Base-by-base conservation (phyloP, 306 rosid species). In the Prunus padus region DNA sequence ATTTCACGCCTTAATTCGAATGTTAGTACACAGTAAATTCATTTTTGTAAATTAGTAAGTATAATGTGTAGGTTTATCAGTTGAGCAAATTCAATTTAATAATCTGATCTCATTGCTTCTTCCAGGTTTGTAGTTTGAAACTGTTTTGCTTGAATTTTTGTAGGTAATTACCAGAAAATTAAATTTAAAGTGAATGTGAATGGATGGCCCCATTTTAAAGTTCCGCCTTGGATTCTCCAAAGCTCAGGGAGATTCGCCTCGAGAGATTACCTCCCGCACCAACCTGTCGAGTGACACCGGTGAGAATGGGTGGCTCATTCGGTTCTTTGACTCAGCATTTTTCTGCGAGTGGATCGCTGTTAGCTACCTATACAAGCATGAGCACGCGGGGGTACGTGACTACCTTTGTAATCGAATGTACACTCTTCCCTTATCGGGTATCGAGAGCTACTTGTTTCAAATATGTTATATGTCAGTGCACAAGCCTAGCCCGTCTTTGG, bases 321-420 rank as follows among this genome's bases (percentile, higher is more conserved):
- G 99, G 66, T 95, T 95, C 86, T 95, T 95, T 80, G 99, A 95
- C 74, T 95, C 99, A 4, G 89, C 99, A 2, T 95, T 92, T 81
- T 95, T 95, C 89, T 95, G 99, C 18, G 99, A 95, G 82, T 95
- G 97, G 97, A 95, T 95, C 63, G 97, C 97, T 62, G 97, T 95
- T 78, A 95, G 99, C 84, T 95, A 95, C 80, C 82, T 95, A 54
- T 92, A 92, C 87, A 95, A 95, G 84, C 99, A 95, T 76, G 99
- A 92, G 46, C 99, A 95, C 30, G 11, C 91, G 0, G 97, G 99
- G 76, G 99, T 95, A 19, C 96, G 99, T 0, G 96, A 95, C 72
- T 95, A 95, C 80, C 93, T 95, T 44, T 95, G 97, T 74, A 95
- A 95, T 73, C 78, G 97, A 79, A 95, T 95, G 99, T 95, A 95